A percentile compares a stretch with the other conserved stretches of the same genome.
Evolutionary conservation across 106 monocot genomes (phyloP).

Genomic region (Agapanthus africanus): DNA sequence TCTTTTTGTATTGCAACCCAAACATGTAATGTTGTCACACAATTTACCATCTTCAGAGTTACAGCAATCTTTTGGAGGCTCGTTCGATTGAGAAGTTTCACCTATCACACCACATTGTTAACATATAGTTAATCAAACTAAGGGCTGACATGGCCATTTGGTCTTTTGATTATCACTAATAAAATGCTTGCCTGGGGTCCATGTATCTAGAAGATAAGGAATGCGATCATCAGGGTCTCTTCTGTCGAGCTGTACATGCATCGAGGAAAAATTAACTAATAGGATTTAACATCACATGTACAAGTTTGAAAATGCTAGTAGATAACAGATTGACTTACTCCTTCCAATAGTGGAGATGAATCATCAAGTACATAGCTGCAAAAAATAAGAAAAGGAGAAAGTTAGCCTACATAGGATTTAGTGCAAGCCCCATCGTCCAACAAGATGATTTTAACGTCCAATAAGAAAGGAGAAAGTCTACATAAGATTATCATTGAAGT

Average conservation of each 20-base stretch:
- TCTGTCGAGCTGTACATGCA: not conserved
- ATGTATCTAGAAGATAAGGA: not conserved
- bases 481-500: no score
- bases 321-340: slow-evolving; percentile 1
- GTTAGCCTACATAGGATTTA: no score
- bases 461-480: no score
- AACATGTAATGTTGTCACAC: slow-evolving; percentile 37
- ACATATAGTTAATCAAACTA: not conserved
- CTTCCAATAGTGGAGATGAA: not conserved
- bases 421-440: no score
- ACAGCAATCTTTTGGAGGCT: slow-evolving; percentile 37
- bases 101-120: slow-evolving; percentile 12
- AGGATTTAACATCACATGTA: not conserved
- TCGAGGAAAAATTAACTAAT: not conserved
- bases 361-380: not conserved
- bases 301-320: not conserved
- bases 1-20: slow-evolving; percentile 42
- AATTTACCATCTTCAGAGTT: slow-evolving; percentile 25
- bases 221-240: not conserved
- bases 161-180: not conserved
- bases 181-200: not conserved
- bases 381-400: no score
- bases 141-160: not conserved
- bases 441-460: no score
- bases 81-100: slow-evolving; percentile 53